Evolutionary conservation across 768 basidiomycete species (phyloP).

Genomic region (Lactifluus hygrophoroides): DNA sequence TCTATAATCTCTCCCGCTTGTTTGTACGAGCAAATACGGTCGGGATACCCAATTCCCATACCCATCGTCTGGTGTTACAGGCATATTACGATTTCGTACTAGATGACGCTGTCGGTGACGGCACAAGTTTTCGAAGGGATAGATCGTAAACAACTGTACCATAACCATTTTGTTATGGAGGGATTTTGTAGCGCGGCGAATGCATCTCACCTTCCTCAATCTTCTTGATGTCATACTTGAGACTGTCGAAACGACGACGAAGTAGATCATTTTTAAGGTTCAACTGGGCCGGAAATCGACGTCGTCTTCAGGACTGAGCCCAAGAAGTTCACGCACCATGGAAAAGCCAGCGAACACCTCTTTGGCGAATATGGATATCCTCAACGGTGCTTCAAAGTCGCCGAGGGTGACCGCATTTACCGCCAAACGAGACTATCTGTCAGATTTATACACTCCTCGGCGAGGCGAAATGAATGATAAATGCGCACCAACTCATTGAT

Average conservation of each 20-base stretch:
- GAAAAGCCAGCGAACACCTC: conserved; percentile 79
- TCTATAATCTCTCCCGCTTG: background rate
- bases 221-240: conserved; percentile 84
- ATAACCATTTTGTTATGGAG: conserved; percentile 1
- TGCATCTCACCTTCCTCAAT: conserved; percentile 66
- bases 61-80: background rate
- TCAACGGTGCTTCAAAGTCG: conserved; percentile 70
- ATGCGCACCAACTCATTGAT: conserved; percentile 69
- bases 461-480: background rate
- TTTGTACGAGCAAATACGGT: background rate
- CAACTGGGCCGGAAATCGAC: conserved; percentile 35
- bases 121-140: conserved; percentile 58
- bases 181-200: background rate
- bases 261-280: conserved; percentile 76
- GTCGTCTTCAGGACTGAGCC: background rate
- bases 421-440: conserved; percentile 58
- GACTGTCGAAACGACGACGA: conserved; percentile 67
- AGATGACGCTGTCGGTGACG: conserved; percentile 19
- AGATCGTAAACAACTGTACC: conserved; percentile 74
- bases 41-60: background rate
- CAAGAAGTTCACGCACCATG: conserved; percentile 43
- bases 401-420: conserved; percentile 79
- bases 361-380: conserved; percentile 72
- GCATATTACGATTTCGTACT: background rate
- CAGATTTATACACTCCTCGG: background rate